These are phyloP conservation scores for Pseudonitzschia multistriata DNA, from an alignment of 108 stramenopile genomes.

Conservation along the genomic window DNA sequence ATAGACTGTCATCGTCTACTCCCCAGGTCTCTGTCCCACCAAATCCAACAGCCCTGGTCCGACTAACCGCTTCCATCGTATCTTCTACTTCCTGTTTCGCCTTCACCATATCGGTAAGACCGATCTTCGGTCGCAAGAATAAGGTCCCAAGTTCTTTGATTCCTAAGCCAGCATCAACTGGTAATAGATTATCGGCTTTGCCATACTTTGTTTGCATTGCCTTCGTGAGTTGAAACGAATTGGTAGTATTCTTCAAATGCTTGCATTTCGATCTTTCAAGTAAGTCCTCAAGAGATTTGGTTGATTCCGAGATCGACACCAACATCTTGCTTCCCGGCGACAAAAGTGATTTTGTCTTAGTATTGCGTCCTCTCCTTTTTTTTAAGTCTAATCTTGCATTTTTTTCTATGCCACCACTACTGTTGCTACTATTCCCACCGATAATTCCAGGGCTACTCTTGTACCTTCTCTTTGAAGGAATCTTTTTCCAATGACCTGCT, in stretches of 20 bases:
- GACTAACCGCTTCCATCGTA: not conserved
- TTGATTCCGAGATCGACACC: constrained; percentile 30
- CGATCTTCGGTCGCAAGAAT: constrained; percentile 74
- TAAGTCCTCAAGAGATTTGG: constrained; percentile 17
- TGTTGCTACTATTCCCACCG: not conserved
- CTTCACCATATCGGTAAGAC: constrained; percentile 25
- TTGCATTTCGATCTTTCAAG: constrained; percentile 39
- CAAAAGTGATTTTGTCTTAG: constrained; percentile 23
- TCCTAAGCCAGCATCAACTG: constrained; percentile 66
- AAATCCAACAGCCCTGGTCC: constrained; percentile 60
- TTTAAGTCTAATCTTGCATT: not conserved
- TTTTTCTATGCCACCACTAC: not conserved
- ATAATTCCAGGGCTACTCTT: not conserved
- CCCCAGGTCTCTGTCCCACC: constrained; percentile 40
- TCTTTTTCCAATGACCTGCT: constrained; percentile 87
- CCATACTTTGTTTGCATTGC: constrained; percentile 45
- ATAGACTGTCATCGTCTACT: constrained; percentile 39
- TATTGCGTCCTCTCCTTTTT: constrained; percentile 35
- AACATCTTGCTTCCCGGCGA: constrained; percentile 20
- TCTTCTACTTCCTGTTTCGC: not conserved
- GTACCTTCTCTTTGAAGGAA: constrained; percentile 16
- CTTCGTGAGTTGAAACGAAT: constrained; percentile 61
- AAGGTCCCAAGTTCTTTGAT: constrained; percentile 58
- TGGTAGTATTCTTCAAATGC: constrained; percentile 1
- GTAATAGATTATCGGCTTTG: constrained; percentile 67